Evolutionary conservation across 306 rosid species (phyloP).

Genomic region (Luffa aegyptiaca): DNA sequence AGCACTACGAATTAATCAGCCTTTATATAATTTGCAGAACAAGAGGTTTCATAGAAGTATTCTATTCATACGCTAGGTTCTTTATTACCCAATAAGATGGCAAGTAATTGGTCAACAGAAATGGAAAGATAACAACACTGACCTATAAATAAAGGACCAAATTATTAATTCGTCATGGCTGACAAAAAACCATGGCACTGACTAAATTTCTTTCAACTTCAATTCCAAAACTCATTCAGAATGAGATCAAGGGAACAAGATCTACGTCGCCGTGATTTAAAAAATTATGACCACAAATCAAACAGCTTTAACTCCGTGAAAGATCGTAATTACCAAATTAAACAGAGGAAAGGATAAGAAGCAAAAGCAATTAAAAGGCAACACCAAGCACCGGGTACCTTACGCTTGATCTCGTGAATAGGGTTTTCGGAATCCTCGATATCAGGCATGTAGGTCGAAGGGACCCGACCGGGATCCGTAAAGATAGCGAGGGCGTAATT

Average conservation of each 20-base stretch:
- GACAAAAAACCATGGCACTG: background rate
- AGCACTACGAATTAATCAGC: background rate
- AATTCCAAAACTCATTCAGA: background rate
- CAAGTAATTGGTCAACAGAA: background rate
- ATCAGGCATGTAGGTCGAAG: slow-evolving; percentile 65
- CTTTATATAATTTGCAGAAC: background rate
- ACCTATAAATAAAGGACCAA: background rate
- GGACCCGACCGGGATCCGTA: slow-evolving; percentile 88
- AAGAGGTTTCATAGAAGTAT: background rate
- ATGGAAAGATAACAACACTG: background rate
- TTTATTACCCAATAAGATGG: background rate
- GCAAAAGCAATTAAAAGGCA: background rate
- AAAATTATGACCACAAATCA: background rate
- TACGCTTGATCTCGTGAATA: slow-evolving; percentile 94
- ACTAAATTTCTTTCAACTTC: background rate
- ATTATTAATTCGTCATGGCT: background rate
- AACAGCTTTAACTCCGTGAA: background rate
- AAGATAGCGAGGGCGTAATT: slow-evolving; percentile 42
- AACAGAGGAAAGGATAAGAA: background rate
- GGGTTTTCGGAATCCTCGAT: slow-evolving; percentile 54
- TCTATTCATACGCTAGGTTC: background rate
- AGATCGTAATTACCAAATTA: background rate
- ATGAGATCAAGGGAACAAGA: background rate
- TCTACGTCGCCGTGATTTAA: background rate
- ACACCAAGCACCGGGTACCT: slow-evolving; percentile 34